Percentiles rank a stretch among this genome's conserved stretches.
phyloP scores from a whole-genome alignment of 2,329 filamentous ascomycete species.

The Aspergillus jensenii region DNA sequence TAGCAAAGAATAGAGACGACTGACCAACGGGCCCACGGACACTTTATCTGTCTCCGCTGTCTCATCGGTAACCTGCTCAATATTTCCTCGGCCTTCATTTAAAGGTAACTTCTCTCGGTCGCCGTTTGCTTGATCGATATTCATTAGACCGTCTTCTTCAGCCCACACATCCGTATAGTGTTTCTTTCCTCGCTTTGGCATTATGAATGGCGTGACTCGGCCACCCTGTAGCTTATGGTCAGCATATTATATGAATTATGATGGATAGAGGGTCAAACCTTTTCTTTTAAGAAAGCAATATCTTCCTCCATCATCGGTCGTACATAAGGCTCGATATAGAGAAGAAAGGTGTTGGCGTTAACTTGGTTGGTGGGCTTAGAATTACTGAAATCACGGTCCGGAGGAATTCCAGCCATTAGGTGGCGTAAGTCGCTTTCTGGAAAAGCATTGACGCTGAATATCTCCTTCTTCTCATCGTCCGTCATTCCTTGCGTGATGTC shows the following conservation, averaged over 20 bases:
- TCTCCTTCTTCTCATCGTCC: constrained; percentile 80
- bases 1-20: constrained; percentile 76
- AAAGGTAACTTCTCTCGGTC: constrained; percentile 67
- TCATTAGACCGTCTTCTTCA: constrained; percentile 82
- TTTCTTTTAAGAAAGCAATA: constrained; percentile 85
- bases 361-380: constrained; percentile 94
- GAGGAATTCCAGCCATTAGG: constrained; percentile 82
- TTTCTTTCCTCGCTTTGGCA: constrained; percentile 79
- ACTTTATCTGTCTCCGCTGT: constrained; percentile 86
- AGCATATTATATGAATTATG: constrained; percentile 2
- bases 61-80: constrained; percentile 84
- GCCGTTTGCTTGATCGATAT: constrained; percentile 65
- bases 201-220: constrained; percentile 76
- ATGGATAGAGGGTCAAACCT: constrained; percentile 45
- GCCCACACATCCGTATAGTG: constrained; percentile 92
- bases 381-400: constrained; percentile 93
- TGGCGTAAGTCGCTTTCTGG: constrained; percentile 78
- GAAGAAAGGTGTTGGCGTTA: constrained; percentile 87
- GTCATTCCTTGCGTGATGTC: constrained; percentile 72
- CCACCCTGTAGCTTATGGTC: constrained; percentile 59
- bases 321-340: constrained; percentile 89
- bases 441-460: constrained; percentile 83
- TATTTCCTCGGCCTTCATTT: constrained; percentile 80
- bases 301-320: constrained; percentile 89
- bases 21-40: constrained; percentile 81